Percentiles rank a stretch among this genome's conserved stretches.
These are phyloP conservation scores for Ascochyta koolunga DNA, from an alignment of 2,329 filamentous ascomycete species.

Conservation along the genomic window DNA sequence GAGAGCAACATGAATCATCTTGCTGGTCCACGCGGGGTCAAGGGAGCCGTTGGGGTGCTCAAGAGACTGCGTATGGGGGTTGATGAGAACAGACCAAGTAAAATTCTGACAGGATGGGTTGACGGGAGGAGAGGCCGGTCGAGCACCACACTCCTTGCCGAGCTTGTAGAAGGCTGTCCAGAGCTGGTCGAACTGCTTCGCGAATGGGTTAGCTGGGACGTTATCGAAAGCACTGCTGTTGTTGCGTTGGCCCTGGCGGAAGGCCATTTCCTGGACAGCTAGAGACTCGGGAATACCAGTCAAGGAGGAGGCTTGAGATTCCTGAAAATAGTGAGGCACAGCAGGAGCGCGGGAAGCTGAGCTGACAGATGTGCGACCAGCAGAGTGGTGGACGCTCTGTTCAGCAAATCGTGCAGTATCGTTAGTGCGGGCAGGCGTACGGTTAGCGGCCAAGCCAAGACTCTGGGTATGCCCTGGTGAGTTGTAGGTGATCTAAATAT, in stretches of 20 bases:
- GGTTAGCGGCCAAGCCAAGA: neutral
- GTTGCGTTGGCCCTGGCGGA: constrained; percentile 32
- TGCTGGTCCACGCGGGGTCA: constrained; percentile 23
- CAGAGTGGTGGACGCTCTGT: neutral
- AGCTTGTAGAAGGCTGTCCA: constrained; percentile 29
- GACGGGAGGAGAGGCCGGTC: constrained; percentile 5
- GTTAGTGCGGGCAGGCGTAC: neutral
- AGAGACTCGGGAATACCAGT: constrained; percentile 25
- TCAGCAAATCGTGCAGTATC: neutral
- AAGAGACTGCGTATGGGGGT: constrained; percentile 32
- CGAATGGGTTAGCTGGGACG: constrained; percentile 27
- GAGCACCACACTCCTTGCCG: constrained; percentile 20
- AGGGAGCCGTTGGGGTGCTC: constrained; percentile 30
- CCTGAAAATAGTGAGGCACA: constrained; percentile 2
- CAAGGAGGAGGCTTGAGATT: constrained; percentile 10
- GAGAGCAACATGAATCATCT: constrained; percentile 23
- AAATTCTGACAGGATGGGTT: constrained; percentile 21
- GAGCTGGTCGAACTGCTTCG: constrained; percentile 19
- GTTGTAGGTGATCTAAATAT: constrained; percentile 1
- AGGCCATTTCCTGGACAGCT: constrained; percentile 32
- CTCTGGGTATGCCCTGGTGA: constrained; percentile 5
- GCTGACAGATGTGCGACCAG: constrained; percentile 7
- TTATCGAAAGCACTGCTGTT: constrained; percentile 6
- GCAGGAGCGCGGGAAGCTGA: constrained; percentile 1
- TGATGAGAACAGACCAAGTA: constrained; percentile 33